These are phyloP conservation scores for Singerocomus inundabilis DNA, from an alignment of 1,284 basidiomycete species.

Conservation along the genomic window DNA sequence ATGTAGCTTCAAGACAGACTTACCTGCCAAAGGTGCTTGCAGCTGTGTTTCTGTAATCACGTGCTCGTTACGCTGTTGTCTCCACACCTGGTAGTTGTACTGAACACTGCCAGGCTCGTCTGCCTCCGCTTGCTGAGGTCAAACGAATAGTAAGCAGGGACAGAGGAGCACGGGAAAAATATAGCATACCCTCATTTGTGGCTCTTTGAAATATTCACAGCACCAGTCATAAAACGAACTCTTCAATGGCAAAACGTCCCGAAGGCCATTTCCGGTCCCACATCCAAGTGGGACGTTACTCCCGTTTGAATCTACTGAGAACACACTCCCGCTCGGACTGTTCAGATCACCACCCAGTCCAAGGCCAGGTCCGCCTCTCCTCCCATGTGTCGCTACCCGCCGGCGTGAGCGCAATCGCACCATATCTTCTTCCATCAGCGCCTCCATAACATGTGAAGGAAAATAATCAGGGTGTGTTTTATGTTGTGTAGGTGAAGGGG, in stretches of 20 bases:
- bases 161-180: constrained; percentile 6
- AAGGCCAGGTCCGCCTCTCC: constrained; percentile 31
- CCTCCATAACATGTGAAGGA: constrained; percentile 80
- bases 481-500: constrained; percentile 32
- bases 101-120: constrained; percentile 94
- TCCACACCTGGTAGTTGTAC: constrained; percentile 96
- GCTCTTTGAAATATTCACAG: constrained; percentile 96
- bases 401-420: constrained; percentile 76
- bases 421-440: constrained; percentile 89
- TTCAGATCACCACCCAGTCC: constrained; percentile 35
- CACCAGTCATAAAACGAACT: constrained; percentile 96
- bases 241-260: constrained; percentile 82
- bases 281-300: constrained; percentile 67
- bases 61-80: constrained; percentile 87
- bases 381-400: constrained; percentile 40
- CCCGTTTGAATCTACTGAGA: constrained; percentile 64
- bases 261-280: constrained; percentile 69
- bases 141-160: constrained; percentile 10
- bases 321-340: constrained; percentile 72
- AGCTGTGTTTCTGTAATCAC: constrained; percentile 70
- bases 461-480: constrained; percentile 48
- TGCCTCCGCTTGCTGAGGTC: constrained; percentile 78
- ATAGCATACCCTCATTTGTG: constrained; percentile 87
- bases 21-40: constrained; percentile 72
- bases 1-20: constrained; percentile 30